A percentile compares a stretch with the other conserved stretches of the same genome.
phyloP scores from a whole-genome alignment of 768 basidiomycete genomes.

The Leccinum rimulosum region DNA sequence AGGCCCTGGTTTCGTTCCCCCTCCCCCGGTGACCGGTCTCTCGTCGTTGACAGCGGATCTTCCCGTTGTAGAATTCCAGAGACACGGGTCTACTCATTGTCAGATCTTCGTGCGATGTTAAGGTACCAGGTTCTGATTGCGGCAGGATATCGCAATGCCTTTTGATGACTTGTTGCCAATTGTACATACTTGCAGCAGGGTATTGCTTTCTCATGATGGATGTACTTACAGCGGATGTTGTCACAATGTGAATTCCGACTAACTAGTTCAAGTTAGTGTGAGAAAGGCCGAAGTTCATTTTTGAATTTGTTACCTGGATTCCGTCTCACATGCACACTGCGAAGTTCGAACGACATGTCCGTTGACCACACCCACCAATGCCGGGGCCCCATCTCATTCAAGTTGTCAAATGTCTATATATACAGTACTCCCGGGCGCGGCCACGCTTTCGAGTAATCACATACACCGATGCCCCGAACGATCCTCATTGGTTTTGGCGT shows the following conservation, averaged over 20 bases:
- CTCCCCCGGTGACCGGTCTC: background rate
- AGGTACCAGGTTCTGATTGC: background rate
- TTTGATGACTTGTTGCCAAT: background rate
- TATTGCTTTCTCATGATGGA: background rate
- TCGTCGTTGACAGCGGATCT: background rate
- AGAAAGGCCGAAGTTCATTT: background rate
- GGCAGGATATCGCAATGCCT: background rate
- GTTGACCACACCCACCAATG: background rate
- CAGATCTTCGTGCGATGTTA: background rate
- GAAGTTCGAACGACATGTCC: background rate
- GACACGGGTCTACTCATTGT: background rate
- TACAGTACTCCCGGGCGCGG: background rate
- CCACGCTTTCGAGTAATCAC: background rate
- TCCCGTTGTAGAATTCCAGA: background rate
- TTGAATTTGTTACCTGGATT: background rate
- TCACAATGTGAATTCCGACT: background rate
- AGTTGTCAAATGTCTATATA: background rate
- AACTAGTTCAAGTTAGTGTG: background rate
- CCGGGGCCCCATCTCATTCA: background rate
- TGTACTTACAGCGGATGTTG: background rate
- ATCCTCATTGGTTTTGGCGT: constrained; percentile 63
- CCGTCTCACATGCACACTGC: background rate
- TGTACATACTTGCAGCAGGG: background rate
- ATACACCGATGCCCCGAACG: constrained; percentile 46
- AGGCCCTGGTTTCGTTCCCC: background rate